phyloP scores from a whole-genome alignment of 2,329 filamentous ascomycete species.

The Penicillium janthinellum region DNA sequence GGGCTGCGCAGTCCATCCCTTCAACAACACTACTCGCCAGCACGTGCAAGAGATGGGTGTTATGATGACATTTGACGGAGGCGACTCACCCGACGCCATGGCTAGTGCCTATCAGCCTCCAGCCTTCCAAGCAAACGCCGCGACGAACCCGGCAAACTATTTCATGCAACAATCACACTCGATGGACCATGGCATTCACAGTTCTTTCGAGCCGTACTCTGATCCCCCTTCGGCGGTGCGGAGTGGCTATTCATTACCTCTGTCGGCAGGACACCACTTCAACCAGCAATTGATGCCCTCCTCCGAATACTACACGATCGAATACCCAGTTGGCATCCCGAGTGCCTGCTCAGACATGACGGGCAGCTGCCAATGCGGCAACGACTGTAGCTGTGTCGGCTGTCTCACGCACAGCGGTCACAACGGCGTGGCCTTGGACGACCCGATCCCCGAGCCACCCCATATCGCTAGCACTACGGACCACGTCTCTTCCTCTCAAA shows the following conservation, averaged over 20 bases:
- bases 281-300: constrained; percentile 42
- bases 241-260: constrained; percentile 31
- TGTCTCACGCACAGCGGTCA: constrained; percentile 57
- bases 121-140: constrained; percentile 21
- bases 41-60: constrained; percentile 51
- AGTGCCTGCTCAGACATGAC: constrained; percentile 50
- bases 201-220: constrained; percentile 25
- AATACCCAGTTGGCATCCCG: constrained; percentile 44
- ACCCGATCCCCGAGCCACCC: constrained; percentile 8
- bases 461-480: constrained; percentile 4
- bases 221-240: constrained; percentile 24
- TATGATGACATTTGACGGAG: constrained; percentile 41
- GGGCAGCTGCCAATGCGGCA: constrained; percentile 56
- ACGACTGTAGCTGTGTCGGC: constrained; percentile 55
- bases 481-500: not conserved
- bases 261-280: constrained; percentile 24
- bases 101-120: constrained; percentile 24
- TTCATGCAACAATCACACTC: constrained; percentile 19
- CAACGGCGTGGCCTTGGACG: constrained; percentile 45
- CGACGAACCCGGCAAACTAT: constrained; percentile 21
- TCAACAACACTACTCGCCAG: constrained; percentile 48
- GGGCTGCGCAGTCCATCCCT: constrained; percentile 50
- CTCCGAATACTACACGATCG: constrained; percentile 46
- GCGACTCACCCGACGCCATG: constrained; percentile 25
- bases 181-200: constrained; percentile 16